Evolutionary conservation across 768 basidiomycete genomes (phyloP).

Genomic region (Brasilioporus rufonigricans): DNA sequence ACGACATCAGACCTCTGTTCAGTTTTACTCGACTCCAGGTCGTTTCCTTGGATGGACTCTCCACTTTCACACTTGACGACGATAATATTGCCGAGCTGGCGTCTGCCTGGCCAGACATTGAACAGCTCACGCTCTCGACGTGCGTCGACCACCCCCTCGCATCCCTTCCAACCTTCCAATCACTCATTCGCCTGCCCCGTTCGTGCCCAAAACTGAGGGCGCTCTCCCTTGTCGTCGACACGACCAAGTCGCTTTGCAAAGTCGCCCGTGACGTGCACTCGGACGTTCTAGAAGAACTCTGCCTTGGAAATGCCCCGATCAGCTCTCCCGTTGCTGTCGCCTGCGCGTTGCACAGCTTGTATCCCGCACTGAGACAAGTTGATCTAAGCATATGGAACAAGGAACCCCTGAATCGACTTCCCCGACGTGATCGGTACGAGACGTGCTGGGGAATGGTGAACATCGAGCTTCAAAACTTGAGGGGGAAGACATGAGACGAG

Average conservation of each 20-base stretch:
- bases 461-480: slow-evolving; percentile 4
- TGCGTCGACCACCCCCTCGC: slow-evolving; percentile 11
- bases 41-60: slow-evolving; percentile 17
- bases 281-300: slow-evolving; percentile 8
- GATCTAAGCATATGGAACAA: slow-evolving; percentile 19
- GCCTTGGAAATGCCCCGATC: slow-evolving; percentile 23
- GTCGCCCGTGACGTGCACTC: neutral
- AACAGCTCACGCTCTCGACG: slow-evolving; percentile 19
- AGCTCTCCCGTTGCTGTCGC: slow-evolving; percentile 10
- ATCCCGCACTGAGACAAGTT: slow-evolving; percentile 19
- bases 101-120: slow-evolving; percentile 20
- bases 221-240: slow-evolving; percentile 27
- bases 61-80: slow-evolving; percentile 15
- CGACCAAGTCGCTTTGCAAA: neutral
- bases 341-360: slow-evolving; percentile 10
- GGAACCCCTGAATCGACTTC: slow-evolving; percentile 11
- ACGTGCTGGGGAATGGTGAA: slow-evolving; percentile 20
- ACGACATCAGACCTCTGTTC: slow-evolving; percentile 15
- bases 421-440: slow-evolving; percentile 11
- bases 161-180: slow-evolving; percentile 22
- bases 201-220: slow-evolving; percentile 12
- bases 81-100: slow-evolving; percentile 13
- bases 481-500: too few species aligned
- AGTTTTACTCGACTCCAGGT: slow-evolving; percentile 13
- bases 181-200: slow-evolving; percentile 13